Base-by-base conservation (phyloP, 495 filamentous ascomycete genomes). In the Podospora pseudoanserina region DNA sequence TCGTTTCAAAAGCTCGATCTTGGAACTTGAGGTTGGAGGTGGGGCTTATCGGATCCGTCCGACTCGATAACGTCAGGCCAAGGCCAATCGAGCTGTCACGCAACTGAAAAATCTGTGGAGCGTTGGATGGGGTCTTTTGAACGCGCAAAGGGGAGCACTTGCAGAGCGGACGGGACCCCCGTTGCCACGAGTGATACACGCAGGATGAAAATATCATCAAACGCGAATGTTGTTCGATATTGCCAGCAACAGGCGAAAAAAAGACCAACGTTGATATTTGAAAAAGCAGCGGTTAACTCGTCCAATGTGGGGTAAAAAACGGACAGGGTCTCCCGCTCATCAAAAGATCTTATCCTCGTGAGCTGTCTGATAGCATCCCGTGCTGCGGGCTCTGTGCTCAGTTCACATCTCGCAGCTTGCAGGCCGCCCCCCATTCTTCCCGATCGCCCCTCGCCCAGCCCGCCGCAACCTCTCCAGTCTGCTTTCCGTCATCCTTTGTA, bases 401-500 rank as follows among this genome's bases (percentile, higher is more conserved):
- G 54, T 13, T 56, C 6, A 56, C n/a, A 26, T 5, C 55, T 58
- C 55, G 23, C 55, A 58, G 55, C 55, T 49, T 49, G 39, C 39
- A 49, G 39, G 7, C 7, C 30, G 6, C 54, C 54, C 55, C 55
- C n/a, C n/a, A 58, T 2, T 58, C n/a, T 58, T 15, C 55, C 23
- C 55, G 55, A 26, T 58, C 55, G n/a, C n/a, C 55, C 55, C 55
- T 20, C n/a, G n/a, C 55, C 55, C n/a, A 58, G 7, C 6, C 55
- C 18, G 18, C 55, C 55, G 5, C n/a, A 15, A 58, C 18, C 55
- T 58, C 55, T 58, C 55, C 55, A 15, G 55, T 58, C 55, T 58
- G n/a, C 55, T 58, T 58, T 58, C 55, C 55, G 55, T 58, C 55
- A 58, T 58, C 55, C 55, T 58, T 58, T 58, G 55, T 58, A 58